These are phyloP conservation scores for Aphanocladium album DNA, from an alignment of 2,329 filamentous ascomycete genomes.

Conservation along the genomic window DNA sequence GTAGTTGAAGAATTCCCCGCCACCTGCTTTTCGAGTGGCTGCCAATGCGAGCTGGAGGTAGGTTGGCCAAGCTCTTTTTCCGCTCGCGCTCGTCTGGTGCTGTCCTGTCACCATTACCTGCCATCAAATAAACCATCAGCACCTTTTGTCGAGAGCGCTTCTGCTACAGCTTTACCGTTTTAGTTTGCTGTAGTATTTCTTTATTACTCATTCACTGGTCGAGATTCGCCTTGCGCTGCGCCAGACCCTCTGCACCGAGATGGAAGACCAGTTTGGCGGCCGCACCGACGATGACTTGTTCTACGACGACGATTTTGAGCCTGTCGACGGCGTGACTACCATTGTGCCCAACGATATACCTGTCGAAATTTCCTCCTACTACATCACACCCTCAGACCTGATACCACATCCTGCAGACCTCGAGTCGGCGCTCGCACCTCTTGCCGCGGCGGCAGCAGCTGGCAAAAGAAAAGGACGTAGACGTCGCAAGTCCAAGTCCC, in stretches of 20 bases:
- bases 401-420: conserved; percentile 3
- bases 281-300: conserved; percentile 60
- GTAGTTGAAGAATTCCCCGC: conserved; percentile 1
- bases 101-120: not conserved
- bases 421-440: conserved; percentile 9
- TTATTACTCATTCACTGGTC: not conserved
- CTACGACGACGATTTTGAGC: conserved; percentile 58
- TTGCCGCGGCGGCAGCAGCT: conserved; percentile 6
- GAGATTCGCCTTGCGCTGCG: not conserved
- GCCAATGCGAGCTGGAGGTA: not conserved
- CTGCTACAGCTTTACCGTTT: not conserved
- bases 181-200: not conserved
- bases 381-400: not conserved
- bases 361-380: conserved; percentile 10
- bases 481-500: conserved; percentile 6
- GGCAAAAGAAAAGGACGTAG: conserved; percentile 8
- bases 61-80: not conserved
- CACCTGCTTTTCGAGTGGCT: conserved; percentile 8
- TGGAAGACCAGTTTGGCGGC: conserved; percentile 58
- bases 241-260: conserved; percentile 21
- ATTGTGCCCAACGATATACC: conserved; percentile 11
- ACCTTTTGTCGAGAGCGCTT: not conserved
- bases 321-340: conserved; percentile 36
- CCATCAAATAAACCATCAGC: not conserved
- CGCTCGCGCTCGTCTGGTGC: not conserved